Conservation (phyloP, 345 rosid genomes). For the Eucalyptus leucophloia region DNA sequence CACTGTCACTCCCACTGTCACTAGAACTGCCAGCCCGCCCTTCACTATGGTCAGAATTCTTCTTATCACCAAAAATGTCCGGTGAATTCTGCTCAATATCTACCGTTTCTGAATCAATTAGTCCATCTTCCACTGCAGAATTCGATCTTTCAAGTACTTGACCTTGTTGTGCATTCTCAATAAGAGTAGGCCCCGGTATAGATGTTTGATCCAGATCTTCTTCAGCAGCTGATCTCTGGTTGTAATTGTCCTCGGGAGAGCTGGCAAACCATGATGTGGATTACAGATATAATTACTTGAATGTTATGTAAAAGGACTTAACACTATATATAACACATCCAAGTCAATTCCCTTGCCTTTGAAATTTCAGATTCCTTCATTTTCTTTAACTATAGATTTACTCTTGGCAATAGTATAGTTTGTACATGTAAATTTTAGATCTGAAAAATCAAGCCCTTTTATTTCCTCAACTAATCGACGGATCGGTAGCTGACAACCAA, state of each 20-base stretch:
- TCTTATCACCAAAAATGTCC: constrained; percentile 47
- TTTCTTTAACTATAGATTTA: background rate
- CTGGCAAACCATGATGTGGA: constrained; percentile 21
- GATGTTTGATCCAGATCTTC: constrained; percentile 23
- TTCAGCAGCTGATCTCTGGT: constrained; percentile 27
- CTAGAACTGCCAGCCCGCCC: constrained; percentile 56
- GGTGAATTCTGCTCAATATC: constrained; percentile 48
- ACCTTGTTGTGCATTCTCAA: constrained; percentile 21
- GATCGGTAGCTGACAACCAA: background rate
- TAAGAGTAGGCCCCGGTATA: constrained; percentile 25
- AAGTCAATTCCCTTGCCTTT: background rate
- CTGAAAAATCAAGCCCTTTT: background rate
- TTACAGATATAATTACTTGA: background rate
- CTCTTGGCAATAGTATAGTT: background rate
- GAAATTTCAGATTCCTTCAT: background rate
- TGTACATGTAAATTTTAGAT: background rate
- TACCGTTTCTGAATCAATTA: constrained; percentile 20
- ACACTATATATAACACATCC: background rate
- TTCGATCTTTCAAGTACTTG: constrained; percentile 24
- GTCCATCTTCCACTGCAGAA: constrained; percentile 21
- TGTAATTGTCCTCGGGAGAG: constrained; percentile 57
- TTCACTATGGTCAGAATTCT: constrained; percentile 52
- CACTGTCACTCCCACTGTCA: constrained; percentile 71
- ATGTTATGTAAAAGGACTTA: background rate
- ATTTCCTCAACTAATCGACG: background rate